Percentiles rank a stretch among this genome's conserved stretches.
These are phyloP conservation scores for Diaporthe citri DNA, from an alignment of 2,329 filamentous ascomycete genomes.

Conservation along the genomic window DNA sequence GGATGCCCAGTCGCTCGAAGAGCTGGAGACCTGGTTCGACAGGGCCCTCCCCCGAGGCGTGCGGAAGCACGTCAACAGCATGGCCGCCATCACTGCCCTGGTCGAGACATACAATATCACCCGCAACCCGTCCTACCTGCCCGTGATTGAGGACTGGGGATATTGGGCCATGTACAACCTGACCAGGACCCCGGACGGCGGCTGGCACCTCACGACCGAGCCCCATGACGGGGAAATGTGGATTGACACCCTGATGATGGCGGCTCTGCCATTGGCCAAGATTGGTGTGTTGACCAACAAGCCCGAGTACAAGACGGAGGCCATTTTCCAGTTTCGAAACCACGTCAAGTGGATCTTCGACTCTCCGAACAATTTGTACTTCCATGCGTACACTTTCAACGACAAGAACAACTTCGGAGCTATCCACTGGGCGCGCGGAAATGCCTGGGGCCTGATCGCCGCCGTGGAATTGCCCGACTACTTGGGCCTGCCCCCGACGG, in stretches of 20 bases:
- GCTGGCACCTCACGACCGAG: conserved; percentile 11
- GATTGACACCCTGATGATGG: conserved; percentile 11
- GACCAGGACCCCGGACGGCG: conserved; percentile 6
- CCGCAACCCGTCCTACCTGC: not conserved
- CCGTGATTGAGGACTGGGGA: conserved; percentile 6
- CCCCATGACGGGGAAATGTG: not conserved
- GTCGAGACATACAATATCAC: conserved; percentile 5
- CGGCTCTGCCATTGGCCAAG: not conserved
- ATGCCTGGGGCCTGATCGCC: conserved; percentile 17
- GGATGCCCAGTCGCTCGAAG: not conserved
- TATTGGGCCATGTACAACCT: conserved; percentile 3
- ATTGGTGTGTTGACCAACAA: conserved; percentile 6
- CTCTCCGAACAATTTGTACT: not conserved
- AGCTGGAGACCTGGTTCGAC: not conserved
- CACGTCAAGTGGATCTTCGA: conserved; percentile 24
- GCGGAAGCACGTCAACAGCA: conserved; percentile 3
- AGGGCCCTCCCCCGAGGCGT: not conserved
- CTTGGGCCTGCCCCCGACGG: not conserved
- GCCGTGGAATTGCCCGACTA: conserved; percentile 14
- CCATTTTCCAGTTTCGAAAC: conserved; percentile 16
- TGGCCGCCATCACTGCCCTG: conserved; percentile 7
- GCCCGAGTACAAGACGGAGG: not conserved
- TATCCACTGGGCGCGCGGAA: conserved; percentile 1
- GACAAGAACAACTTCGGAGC: conserved; percentile 5
- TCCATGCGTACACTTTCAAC: conserved; percentile 12